Conservation (phyloP, 2,329 filamentous ascomycete species). For the Diaporthe amygdali region DNA sequence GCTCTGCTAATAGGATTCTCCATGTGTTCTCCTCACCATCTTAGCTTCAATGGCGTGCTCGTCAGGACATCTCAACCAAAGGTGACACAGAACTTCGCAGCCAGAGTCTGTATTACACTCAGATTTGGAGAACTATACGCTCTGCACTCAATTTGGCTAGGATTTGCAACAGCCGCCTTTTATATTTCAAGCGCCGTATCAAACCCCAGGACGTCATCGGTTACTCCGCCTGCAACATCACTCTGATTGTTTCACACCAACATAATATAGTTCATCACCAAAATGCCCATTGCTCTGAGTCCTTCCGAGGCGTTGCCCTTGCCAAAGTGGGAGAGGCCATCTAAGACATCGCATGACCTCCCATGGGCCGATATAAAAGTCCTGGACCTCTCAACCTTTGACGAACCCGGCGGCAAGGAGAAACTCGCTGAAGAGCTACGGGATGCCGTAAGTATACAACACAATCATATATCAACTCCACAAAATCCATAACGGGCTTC, state of each 20-base stretch:
- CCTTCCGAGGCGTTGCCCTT: slow-evolving; percentile 24
- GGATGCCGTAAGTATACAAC: slow-evolving; percentile 45
- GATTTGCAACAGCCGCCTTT: background rate
- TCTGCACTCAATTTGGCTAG: background rate
- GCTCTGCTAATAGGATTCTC: background rate
- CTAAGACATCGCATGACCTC: slow-evolving; percentile 33
- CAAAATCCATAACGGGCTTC: slow-evolving; percentile 7
- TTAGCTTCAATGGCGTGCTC: slow-evolving; percentile 25
- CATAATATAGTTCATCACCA: background rate
- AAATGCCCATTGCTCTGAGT: slow-evolving; percentile 20
- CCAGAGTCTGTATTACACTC: background rate
- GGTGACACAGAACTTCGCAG: background rate
- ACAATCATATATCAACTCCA: slow-evolving; percentile 14
- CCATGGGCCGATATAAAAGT: slow-evolving; percentile 59
- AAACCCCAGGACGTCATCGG: background rate
- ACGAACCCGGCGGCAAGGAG: slow-evolving; percentile 55
- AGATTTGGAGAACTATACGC: background rate
- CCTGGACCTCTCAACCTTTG: slow-evolving; percentile 54
- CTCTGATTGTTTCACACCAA: background rate
- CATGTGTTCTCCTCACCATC: slow-evolving; percentile 20
- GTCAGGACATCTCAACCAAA: background rate
- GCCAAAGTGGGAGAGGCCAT: slow-evolving; percentile 35
- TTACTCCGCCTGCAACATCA: background rate
- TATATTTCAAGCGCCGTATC: background rate
- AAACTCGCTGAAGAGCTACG: slow-evolving; percentile 55